Base-by-base conservation (phyloP, 805 yeast species). In the Wickerhamomyces queroliae region DNA sequence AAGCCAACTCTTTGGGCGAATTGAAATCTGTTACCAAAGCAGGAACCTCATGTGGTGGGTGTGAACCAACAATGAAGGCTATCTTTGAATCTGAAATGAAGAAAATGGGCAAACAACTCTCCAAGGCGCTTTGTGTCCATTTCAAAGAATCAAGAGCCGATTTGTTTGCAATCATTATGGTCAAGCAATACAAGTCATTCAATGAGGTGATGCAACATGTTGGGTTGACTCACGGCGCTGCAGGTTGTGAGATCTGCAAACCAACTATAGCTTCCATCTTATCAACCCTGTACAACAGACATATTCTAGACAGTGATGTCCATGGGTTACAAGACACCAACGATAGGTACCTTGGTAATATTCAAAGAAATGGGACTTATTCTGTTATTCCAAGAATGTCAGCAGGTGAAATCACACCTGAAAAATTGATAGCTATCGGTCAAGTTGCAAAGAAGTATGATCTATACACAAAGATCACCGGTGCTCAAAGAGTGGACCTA, bases 41-140 rank as follows among this genome's bases (percentile, higher is more conserved):
- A 3, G 68, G 62, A 18, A 61, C 67, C 16, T 63, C 67, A 1
- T 63, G 68, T 40, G 67, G 68, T 36, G 68, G 67, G 8, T 63
- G 68, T 47, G 62, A 59, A 32, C 62, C 64, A 7, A 59, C 63
- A 1, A 58, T 63, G 43, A 62, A 61, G 45, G 56, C 59, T 18
- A 58, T 63, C 8, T 63, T 61, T 43, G 62, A 58, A 27, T 45
- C 58, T 2, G 66, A 62, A 36, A 56, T 63, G 66, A 58, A 58
- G 43, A 55, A 56, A 20, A 46, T 59, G 51, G 66, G 67, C 11
- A 49, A 59, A 33, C 50, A 54, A 22, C 52, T 63, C 2, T 56
- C 64, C 20, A 58, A 51, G 38, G 45, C 60, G 6, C 40, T 63
- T 20, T 63, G 67, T 43, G 45, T 50, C 18, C 67, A 63, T 43